Percentiles rank a stretch among this genome's conserved stretches.
Conservation (phyloP, 768 basidiomycete genomes). For the Trametes cingulata region DNA sequence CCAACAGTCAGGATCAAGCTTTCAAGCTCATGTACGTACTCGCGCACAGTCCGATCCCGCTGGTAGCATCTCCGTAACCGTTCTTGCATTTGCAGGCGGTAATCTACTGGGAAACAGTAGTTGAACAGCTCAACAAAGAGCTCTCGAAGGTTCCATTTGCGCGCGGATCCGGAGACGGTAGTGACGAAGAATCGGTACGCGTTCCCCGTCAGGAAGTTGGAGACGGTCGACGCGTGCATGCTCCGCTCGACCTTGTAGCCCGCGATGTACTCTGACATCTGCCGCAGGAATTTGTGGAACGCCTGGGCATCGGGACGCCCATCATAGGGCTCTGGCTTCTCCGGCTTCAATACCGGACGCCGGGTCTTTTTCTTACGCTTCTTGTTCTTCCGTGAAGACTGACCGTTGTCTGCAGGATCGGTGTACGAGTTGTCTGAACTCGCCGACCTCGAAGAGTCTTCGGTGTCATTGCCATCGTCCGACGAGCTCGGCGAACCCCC, state of each 20-base stretch:
- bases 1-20: conserved; percentile 39
- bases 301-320: conserved; percentile 8
- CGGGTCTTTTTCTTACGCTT: background rate
- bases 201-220: conserved; percentile 22
- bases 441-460: too few species aligned
- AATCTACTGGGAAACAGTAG: conserved; percentile 28
- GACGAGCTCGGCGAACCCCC: background rate
- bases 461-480: background rate
- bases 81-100: conserved; percentile 27
- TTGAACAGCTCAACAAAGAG: conserved; percentile 26
- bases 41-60: conserved; percentile 28
- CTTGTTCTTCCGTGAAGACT: too few species aligned
- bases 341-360: conserved; percentile 14
- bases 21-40: conserved; percentile 38
- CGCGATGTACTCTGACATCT: conserved; percentile 13
- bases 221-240: background rate
- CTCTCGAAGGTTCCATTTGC: conserved; percentile 16
- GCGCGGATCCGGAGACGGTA: conserved; percentile 17
- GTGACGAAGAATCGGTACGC: conserved; percentile 31
- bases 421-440: background rate
- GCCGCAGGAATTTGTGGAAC: conserved; percentile 19
- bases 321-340: conserved; percentile 17
- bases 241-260: background rate
- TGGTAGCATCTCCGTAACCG: conserved; percentile 30
- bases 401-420: too few species aligned